Base-by-base conservation (phyloP, 1,139 yeast genomes). In the Zygosaccharomyces pseudobailii region DNA sequence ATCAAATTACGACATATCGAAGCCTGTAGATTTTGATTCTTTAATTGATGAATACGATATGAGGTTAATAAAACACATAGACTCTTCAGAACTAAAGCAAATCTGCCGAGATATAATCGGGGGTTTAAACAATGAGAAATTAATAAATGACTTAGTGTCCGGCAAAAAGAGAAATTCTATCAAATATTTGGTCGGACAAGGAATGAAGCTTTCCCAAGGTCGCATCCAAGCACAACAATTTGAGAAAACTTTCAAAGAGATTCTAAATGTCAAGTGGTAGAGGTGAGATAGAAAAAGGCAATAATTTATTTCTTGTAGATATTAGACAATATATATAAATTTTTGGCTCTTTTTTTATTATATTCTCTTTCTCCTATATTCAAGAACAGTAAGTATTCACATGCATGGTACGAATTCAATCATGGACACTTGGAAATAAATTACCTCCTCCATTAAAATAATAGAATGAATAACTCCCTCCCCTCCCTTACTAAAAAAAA, bases 181-280 rank as follows among this genome's bases (percentile, higher is more conserved):
- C 25, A 87, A 89, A 59, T 89, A 74, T 59, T 70, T 92, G 48
- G 75, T 92, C 3, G 98, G 97, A 0, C 79, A 79, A 61, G 95
- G 89, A 13, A 88, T 94, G 96, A 78, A 80, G 55, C 71, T 74
- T 49, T 77, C 87, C 2, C 82, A 81, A 52, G 96, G 96, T 2
- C 80, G 75, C 55, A 74, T 82, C 4, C 71, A 74, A 36, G 77
- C 88, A 0, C 67, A 68, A 4, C 63, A 67, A n/a, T 72, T 83
- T 47, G 76, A 75, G 49, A 53, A 59, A 13, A 70, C 67, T 47
- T 73, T 83, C 53, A 72, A 72, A 53, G 52, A 55, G 36, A 41
- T 67, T 27, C 40, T 58, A 34, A 39, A 50, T 20, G 51, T 55
- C 25, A 30, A 45, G 13, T 45, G 33, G 35, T 38, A 32, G 28